These are phyloP conservation scores for Gaultheria prostrata DNA, from an alignment of 148 eudicot genomes.

Conservation along the genomic window DNA sequence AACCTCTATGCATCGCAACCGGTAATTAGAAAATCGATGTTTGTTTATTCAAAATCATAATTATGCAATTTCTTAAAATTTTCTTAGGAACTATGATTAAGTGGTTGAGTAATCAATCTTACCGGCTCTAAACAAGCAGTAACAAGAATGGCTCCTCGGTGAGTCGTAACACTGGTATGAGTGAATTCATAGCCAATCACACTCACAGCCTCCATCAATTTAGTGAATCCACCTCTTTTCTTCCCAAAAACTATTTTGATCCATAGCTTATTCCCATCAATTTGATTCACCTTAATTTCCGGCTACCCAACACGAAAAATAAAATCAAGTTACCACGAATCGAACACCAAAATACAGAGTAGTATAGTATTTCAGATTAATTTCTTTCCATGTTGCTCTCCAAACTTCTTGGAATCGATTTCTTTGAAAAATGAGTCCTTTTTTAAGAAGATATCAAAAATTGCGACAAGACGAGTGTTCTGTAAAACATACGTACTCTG, in stretches of 20 bases:
- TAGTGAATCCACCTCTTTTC: constrained; percentile 52
- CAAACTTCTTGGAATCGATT: neutral
- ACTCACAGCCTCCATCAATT: constrained; percentile 58
- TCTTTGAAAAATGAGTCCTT: too few relatives aligned
- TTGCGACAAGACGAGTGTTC: neutral
- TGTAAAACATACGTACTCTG: neutral
- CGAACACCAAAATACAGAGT: neutral
- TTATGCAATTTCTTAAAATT: neutral
- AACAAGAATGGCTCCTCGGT: constrained; percentile 60
- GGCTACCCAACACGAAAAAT: constrained; percentile 37
- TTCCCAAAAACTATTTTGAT: constrained; percentile 57
- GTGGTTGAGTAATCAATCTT: neutral
- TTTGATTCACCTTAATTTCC: constrained; percentile 53
- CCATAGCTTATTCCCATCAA: constrained; percentile 66
- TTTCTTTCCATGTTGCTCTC: neutral
- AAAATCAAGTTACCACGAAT: neutral
- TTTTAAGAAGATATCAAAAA: too few relatives aligned
- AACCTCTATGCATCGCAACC: neutral
- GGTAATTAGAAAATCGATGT: neutral
- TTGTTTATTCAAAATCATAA: neutral
- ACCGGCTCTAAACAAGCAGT: constrained; percentile 75
- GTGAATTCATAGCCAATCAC: constrained; percentile 53
- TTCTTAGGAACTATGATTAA: neutral
- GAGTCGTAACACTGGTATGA: constrained; percentile 50
- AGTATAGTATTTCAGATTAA: neutral